Conservation (phyloP, 78 protist genomes). For the Salpingoeca rosetta region DNA sequence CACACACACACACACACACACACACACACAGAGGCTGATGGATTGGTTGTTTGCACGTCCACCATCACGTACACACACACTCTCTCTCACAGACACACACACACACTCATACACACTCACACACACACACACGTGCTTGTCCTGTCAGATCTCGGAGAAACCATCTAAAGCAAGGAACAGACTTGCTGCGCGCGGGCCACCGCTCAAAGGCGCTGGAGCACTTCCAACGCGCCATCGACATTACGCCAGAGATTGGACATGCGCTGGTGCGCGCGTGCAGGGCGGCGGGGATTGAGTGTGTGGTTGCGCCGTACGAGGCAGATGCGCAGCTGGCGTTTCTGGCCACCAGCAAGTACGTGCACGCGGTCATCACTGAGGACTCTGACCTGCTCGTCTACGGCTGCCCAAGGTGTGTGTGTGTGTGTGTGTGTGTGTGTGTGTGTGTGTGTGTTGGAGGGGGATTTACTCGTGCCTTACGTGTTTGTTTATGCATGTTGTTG, state of each 20-base stretch:
- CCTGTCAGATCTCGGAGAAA: too few relatives aligned
- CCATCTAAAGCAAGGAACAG: slow-evolving; percentile 19
- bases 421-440: neutral
- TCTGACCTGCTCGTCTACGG: slow-evolving; percentile 89
- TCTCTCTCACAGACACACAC: neutral
- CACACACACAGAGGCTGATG: neutral
- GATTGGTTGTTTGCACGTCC: neutral
- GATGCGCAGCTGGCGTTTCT: slow-evolving; percentile 97
- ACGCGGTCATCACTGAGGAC: slow-evolving; percentile 89
- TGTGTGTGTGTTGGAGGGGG: neutral
- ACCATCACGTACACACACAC: neutral
- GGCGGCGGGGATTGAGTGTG: slow-evolving; percentile 25
- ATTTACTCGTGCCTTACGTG: neutral
- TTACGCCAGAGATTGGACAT: slow-evolving; percentile 70
- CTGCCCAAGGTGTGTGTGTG: neutral
- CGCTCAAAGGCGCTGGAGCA: slow-evolving; percentile 16
- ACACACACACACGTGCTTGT: too few relatives aligned
- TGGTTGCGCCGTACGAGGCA: slow-evolving; percentile 99
- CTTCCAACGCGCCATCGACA: slow-evolving; percentile 51
- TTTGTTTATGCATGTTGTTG: neutral
- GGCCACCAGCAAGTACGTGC: slow-evolving; percentile 30
- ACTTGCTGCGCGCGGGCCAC: slow-evolving; percentile 34
- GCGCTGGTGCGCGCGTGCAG: slow-evolving; percentile 30
- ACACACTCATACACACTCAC: too few relatives aligned
- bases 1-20: too few relatives aligned